Base-by-base conservation (phyloP, 208 protist species). In the Wallacemonas collosoma region DNA sequence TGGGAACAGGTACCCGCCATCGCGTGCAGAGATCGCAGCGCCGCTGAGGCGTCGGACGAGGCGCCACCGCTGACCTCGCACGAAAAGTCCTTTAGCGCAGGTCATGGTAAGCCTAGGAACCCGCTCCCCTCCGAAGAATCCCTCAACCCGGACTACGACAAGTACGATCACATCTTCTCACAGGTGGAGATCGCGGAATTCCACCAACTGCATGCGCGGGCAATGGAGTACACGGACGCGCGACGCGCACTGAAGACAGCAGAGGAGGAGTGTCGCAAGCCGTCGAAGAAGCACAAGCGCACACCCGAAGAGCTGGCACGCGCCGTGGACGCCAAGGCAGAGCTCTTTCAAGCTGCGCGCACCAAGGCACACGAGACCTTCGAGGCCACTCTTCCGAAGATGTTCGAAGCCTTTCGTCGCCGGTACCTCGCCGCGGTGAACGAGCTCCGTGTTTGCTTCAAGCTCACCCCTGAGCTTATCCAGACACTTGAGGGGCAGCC, bases 221-320 rank as follows among this genome's bases (percentile, higher is more conserved):
- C 43, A 3, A 8, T 12, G 1, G 35, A 8, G 5, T 36, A 65
- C 26, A 39, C 17, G 51, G 17, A 56, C 1, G 54, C 62, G 2
- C 35, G 38, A 5, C 61, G 15, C 14, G 68, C 40, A 38, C 53
- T 73, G n/a, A n/a, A 50, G 12, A 55, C 4, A 7, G 43, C 43
- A 15, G 35, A 68, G 36, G 38, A 43, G 41, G 68, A 80, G 69
- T 38, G 54, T 17, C 47, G 43, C 62, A 71, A 73, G 63, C 54
- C 68, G 45, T 15, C 62, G 0, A 70, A 70, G 63, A 36, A 63
- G 0, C 68, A 72, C 39, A 56, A 65, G 15, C 15, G 26, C 9
- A 58, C 11, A n/a, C n/a, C 36, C 9, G 58, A 47, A 17, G 60
- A 63, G 61, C 63, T 69, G 12, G 47, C 26, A 12, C 26, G 65